These are phyloP conservation scores for Beauveria scarabaeidicola DNA, from an alignment of 2,329 filamentous ascomycete species.

Conservation along the genomic window DNA sequence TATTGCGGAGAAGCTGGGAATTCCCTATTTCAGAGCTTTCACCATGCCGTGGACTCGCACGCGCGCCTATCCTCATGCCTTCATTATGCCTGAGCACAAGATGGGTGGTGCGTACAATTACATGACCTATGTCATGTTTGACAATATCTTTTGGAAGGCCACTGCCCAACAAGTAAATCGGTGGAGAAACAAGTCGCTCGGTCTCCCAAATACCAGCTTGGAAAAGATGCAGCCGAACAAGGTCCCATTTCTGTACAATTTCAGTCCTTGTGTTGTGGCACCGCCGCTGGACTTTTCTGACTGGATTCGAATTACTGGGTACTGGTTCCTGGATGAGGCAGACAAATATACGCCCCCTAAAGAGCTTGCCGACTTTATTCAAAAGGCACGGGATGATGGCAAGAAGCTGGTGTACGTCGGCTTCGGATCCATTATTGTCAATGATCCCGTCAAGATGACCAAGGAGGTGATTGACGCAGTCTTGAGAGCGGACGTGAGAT, in stretches of 20 bases:
- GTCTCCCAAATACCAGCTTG: constrained; percentile 69
- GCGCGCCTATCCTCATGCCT: constrained; percentile 90
- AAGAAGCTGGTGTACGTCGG: constrained; percentile 97
- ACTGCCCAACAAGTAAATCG: constrained; percentile 85
- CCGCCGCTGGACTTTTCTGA: constrained; percentile 93
- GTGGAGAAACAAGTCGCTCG: constrained; percentile 77
- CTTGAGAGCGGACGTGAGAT: constrained; percentile 82
- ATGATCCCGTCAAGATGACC: constrained; percentile 80
- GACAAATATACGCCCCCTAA: constrained; percentile 61
- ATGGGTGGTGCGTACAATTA: constrained; percentile 95
- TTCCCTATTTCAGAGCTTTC: constrained; percentile 95
- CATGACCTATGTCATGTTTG: constrained; percentile 91
- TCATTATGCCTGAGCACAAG: constrained; percentile 85
- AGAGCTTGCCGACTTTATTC: constrained; percentile 73
- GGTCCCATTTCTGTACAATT: constrained; percentile 97
- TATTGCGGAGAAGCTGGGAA: constrained; percentile 84
- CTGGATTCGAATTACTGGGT: constrained; percentile 94
- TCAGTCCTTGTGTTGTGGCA: constrained; percentile 86
- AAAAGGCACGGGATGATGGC: constrained; percentile 66
- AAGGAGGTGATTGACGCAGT: constrained; percentile 91
- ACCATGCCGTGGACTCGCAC: constrained; percentile 99
- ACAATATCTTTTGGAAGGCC: constrained; percentile 93
- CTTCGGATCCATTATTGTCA: constrained; percentile 92
- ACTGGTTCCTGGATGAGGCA: constrained; percentile 91
- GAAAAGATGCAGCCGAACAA: constrained; percentile 94